phyloP scores from a whole-genome alignment of 225 moss, liverwort and hornwort species.

The Anthoceros angustus region DNA sequence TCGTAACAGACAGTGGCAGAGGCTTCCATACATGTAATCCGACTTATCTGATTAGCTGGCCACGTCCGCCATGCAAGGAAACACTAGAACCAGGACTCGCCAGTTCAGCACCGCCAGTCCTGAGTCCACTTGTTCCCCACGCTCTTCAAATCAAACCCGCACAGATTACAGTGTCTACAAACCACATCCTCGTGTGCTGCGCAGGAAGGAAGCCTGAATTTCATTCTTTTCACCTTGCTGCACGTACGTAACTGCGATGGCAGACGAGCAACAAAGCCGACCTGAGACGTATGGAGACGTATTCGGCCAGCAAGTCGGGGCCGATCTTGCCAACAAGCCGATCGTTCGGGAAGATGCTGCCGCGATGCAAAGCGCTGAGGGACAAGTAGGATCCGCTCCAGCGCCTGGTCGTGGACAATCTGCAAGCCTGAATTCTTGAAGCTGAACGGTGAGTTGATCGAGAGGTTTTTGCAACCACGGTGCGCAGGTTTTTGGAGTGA shows the following conservation, averaged over 20 bases:
- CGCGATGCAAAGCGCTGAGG: not conserved
- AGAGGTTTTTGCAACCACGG: not conserved
- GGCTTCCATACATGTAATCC: too few relatives aligned
- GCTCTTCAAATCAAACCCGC: too few relatives aligned
- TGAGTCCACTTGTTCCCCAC: too few relatives aligned
- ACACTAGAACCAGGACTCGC: too few relatives aligned
- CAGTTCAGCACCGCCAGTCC: too few relatives aligned
- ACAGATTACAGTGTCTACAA: too few relatives aligned
- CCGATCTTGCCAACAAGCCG: not conserved
- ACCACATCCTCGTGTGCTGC: too few relatives aligned
- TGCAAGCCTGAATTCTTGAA: not conserved
- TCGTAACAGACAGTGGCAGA: too few relatives aligned
- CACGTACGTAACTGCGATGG: not conserved
- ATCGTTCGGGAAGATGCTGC: slow-evolving; percentile 1
- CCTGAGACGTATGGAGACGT: slow-evolving; percentile 2
- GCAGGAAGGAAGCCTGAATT: too few relatives aligned
- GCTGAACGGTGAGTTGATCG: not conserved
- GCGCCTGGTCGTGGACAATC: not conserved
- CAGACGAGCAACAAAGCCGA: not conserved
- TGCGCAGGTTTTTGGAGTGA: not conserved
- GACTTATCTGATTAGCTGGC: too few relatives aligned
- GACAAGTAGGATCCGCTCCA: not conserved
- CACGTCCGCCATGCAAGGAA: too few relatives aligned
- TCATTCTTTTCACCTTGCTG: too few relatives aligned
- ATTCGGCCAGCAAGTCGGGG: not conserved